A percentile compares a stretch with the other conserved stretches of the same genome.
These are phyloP conservation scores for Urochloa ruziziensis DNA, from an alignment of 176 grass and related monocot genomes.

Conservation along the genomic window DNA sequence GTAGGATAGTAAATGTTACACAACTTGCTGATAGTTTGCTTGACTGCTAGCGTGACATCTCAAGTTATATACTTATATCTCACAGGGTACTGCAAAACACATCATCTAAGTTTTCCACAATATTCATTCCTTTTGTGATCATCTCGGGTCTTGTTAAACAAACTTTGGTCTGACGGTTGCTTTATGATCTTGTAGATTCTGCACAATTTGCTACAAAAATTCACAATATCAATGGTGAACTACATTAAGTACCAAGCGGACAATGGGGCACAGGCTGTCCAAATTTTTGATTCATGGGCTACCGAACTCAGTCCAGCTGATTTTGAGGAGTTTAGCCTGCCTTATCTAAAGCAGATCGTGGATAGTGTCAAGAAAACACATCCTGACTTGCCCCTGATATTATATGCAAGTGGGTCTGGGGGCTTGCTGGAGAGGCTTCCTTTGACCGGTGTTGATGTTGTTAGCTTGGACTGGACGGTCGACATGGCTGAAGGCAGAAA, in stretches of 20 bases:
- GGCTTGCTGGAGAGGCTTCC: constrained; percentile 87
- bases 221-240: constrained; percentile 71
- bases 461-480: constrained; percentile 96
- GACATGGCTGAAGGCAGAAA: constrained; percentile 93
- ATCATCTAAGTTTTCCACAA: background rate
- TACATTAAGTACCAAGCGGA: constrained; percentile 96
- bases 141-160: background rate
- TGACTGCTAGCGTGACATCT: constrained; percentile 11
- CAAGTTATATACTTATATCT: background rate
- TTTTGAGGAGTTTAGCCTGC: constrained; percentile 95
- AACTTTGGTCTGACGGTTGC: background rate
- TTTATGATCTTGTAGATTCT: constrained; percentile 64
- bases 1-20: constrained; percentile 1
- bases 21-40: constrained; percentile 7
- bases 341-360: constrained; percentile 88
- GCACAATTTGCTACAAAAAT: constrained; percentile 83
- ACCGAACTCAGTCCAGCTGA: constrained; percentile 93
- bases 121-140: background rate
- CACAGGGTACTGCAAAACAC: background rate
- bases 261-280: constrained; percentile 86
- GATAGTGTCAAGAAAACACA: constrained; percentile 79
- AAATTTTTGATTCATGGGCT: constrained; percentile 98
- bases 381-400: constrained; percentile 88
- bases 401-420: constrained; percentile 95
- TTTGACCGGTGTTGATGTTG: constrained; percentile 83